Percentiles rank a stretch among this genome's conserved stretches.
These are phyloP conservation scores for Phytophthora sansomeana DNA, from an alignment of 352 stramenopile species.

Conservation along the genomic window DNA sequence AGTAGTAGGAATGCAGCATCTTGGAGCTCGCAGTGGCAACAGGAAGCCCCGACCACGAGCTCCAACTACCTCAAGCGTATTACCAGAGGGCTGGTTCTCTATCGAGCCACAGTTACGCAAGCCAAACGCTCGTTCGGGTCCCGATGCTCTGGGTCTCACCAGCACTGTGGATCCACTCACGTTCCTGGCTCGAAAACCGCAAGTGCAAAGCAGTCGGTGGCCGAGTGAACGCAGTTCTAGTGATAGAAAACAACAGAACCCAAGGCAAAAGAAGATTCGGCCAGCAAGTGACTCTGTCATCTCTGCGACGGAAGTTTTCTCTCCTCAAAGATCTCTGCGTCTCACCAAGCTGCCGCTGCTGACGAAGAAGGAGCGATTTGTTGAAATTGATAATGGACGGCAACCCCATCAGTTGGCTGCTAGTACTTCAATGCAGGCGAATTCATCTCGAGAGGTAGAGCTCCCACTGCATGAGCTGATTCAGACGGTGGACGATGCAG, in stretches of 20 bases:
- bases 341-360: constrained; percentile 36
- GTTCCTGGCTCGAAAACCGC: constrained; percentile 37
- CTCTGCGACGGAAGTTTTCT: constrained; percentile 43
- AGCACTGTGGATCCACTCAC: constrained; percentile 40
- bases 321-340: constrained; percentile 51
- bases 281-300: not conserved
- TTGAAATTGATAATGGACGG: not conserved
- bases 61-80: constrained; percentile 2
- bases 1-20: constrained; percentile 22
- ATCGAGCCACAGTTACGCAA: constrained; percentile 33
- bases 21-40: not conserved
- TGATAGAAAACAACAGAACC: constrained; percentile 22
- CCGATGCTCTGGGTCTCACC: constrained; percentile 45
- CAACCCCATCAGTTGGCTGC: constrained; percentile 21
- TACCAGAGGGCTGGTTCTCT: constrained; percentile 46
- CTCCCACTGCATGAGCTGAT: constrained; percentile 66
- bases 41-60: constrained; percentile 19
- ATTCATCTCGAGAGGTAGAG: not conserved
- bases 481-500: constrained; percentile 55
- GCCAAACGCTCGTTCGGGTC: constrained; percentile 10
- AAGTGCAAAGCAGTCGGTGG: not conserved
- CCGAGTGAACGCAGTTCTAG: constrained; percentile 1
- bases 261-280: constrained; percentile 10
- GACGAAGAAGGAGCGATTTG: not conserved
- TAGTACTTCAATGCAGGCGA: not conserved